Percentiles rank a stretch among this genome's conserved stretches.
phyloP scores from a whole-genome alignment of 306 rosid species.

The Ammopiptanthus mongolicus region DNA sequence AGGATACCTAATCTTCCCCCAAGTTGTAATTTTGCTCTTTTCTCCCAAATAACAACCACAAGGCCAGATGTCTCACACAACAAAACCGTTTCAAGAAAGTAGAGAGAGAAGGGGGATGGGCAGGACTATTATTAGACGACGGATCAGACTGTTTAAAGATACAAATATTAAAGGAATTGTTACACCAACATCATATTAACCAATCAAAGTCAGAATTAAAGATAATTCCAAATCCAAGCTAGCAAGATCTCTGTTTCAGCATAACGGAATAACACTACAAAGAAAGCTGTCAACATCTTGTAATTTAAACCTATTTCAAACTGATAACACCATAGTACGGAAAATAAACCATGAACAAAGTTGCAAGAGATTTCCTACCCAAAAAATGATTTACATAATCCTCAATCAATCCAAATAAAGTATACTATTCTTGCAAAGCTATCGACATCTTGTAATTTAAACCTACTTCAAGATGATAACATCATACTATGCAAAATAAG shows the following conservation, averaged over 20 bases:
- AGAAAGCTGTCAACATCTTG: background rate
- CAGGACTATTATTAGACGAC: background rate
- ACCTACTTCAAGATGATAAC: too few relatives aligned
- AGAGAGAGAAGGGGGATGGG: background rate
- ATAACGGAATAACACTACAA: background rate
- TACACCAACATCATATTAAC: background rate
- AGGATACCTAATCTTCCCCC: background rate
- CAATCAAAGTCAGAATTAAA: background rate
- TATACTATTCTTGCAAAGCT: background rate
- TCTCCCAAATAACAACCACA: constrained; percentile 5
- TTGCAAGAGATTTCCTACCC: background rate
- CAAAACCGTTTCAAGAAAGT: background rate
- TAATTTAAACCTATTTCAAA: background rate
- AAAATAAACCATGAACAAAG: background rate
- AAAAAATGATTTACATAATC: background rate
- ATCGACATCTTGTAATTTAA: too few relatives aligned
- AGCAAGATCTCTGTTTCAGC: constrained; percentile 9
- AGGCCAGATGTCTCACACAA: background rate
- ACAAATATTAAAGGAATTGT: background rate
- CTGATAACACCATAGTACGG: background rate
- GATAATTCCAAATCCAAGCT: background rate
- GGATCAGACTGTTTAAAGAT: background rate
- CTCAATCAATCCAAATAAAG: background rate
- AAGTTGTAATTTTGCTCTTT: background rate
- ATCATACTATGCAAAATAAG: too few relatives aligned